Evolutionary conservation across 306 rosid species (phyloP).

Genomic region (Purshia tridentata): DNA sequence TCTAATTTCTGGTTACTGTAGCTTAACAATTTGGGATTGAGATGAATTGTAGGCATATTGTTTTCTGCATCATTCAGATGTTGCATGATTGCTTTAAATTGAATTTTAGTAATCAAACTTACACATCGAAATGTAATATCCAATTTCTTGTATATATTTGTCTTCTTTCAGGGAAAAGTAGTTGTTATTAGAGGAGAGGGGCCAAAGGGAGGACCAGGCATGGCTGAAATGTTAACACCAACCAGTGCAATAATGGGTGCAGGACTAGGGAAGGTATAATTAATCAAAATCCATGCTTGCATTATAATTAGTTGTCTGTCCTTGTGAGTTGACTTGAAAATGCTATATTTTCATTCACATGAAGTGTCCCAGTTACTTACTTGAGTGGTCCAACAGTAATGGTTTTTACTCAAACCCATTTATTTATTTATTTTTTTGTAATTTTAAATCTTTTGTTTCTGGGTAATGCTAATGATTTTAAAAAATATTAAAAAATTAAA

Average conservation of each 20-base stretch:
- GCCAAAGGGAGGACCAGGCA: slow-evolving; percentile 98
- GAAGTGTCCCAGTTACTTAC: too few relatives aligned
- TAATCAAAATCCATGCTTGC: slow-evolving; percentile 15
- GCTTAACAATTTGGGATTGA: neutral
- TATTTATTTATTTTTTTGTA: too few relatives aligned
- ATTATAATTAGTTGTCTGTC: neutral
- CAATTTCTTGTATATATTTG: slow-evolving; percentile 17
- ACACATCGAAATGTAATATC: neutral
- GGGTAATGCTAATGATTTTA: too few relatives aligned
- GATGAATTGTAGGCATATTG: neutral
- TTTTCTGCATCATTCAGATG: neutral
- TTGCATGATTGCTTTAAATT: neutral
- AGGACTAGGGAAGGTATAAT: slow-evolving; percentile 85
- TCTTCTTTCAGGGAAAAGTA: slow-evolving; percentile 65
- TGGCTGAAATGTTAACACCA: slow-evolving; percentile 97
- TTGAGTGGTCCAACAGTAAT: too few relatives aligned
- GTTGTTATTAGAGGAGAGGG: slow-evolving; percentile 92
- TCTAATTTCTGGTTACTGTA: neutral
- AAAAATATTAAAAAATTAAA: too few relatives aligned
- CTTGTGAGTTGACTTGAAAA: too few relatives aligned
- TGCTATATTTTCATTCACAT: too few relatives aligned
- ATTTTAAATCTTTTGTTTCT: too few relatives aligned
- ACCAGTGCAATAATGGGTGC: slow-evolving; percentile 99
- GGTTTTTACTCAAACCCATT: too few relatives aligned
- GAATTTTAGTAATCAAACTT: neutral